Percentiles rank a stretch among this genome's conserved stretches.
Conservation (phyloP, 257 asterid genomes). For the Misopates orontium region DNA sequence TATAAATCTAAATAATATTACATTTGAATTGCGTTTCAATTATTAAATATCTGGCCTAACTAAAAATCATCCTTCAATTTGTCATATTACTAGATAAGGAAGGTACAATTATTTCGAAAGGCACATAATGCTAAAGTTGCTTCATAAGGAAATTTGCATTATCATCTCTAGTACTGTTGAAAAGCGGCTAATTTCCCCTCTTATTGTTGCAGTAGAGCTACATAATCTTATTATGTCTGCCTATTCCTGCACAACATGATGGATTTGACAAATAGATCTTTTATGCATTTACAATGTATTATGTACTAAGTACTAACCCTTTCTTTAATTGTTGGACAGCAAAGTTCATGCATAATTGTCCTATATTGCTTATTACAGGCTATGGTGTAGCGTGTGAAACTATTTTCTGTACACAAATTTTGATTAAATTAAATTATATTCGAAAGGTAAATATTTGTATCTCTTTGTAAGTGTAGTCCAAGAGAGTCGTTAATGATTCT, state of each 20-base stretch:
- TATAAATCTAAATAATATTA: too few relatives aligned
- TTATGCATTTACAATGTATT: neutral
- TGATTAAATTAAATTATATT: neutral
- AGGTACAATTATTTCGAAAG: constrained; percentile 6
- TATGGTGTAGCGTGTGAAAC: too few relatives aligned
- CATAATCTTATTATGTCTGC: constrained; percentile 12
- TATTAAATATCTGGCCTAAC: too few relatives aligned
- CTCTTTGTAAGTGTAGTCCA: neutral
- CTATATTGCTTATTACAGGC: neutral
- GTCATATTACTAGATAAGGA: constrained; percentile 1
- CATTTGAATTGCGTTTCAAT: too few relatives aligned
- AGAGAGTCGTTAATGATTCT: neutral
- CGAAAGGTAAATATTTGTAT: neutral
- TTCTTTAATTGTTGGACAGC: neutral
- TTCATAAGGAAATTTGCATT: neutral
- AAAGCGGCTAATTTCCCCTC: too few relatives aligned
- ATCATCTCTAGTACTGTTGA: too few relatives aligned
- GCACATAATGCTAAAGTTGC: neutral
- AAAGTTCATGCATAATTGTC: neutral
- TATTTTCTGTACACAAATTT: neutral
- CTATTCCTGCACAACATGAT: neutral
- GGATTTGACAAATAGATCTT: neutral
- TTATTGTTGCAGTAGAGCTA: constrained; percentile 14
- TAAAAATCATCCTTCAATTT: too few relatives aligned
- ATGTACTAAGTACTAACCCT: neutral